Percentiles rank a stretch among this genome's conserved stretches.
Evolutionary conservation across 495 filamentous ascomycete genomes (phyloP).

Genomic region (Tuber calosporum): DNA sequence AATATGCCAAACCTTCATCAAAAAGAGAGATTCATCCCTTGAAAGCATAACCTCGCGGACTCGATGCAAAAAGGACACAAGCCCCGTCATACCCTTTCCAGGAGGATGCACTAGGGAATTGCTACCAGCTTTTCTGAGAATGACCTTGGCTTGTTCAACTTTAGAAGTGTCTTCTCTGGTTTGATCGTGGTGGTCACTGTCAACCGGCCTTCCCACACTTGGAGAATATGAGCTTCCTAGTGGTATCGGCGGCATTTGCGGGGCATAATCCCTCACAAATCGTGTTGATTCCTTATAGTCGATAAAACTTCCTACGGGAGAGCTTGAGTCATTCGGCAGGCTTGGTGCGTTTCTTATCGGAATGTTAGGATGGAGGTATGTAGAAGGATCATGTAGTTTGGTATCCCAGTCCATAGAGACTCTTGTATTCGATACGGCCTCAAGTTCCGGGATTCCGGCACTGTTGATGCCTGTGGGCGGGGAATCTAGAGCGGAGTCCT

Average conservation of each 20-base stretch:
- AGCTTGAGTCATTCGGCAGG: not conserved
- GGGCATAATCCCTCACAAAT: not conserved
- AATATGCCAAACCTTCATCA: conserved; percentile 19
- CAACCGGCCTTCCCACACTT: not conserved
- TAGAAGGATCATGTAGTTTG: not conserved
- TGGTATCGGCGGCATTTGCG: not conserved
- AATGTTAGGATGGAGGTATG: conserved; percentile 3
- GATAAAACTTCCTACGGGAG: not conserved
- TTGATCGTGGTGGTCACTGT: not conserved
- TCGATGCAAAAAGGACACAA: conserved; percentile 19
- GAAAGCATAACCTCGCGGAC: conserved; percentile 19
- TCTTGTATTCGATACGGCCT: conserved; percentile 10
- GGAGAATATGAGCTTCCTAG: not conserved
- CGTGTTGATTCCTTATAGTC: not conserved
- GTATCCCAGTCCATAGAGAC: not conserved
- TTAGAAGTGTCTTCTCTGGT: not conserved
- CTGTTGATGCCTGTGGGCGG: conserved; percentile 10
- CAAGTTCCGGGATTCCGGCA: conserved; percentile 22
- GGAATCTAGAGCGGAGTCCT: conserved; percentile 2
- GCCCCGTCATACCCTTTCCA: conserved; percentile 5
- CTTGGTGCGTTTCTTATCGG: not conserved
- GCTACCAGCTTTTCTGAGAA: not conserved
- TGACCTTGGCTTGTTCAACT: not conserved
- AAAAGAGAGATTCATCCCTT: conserved; percentile 27
- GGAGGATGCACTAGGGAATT: not conserved